Conservation (phyloP, 169 alveolate species). For the Plasmodium coatneyi region DNA sequence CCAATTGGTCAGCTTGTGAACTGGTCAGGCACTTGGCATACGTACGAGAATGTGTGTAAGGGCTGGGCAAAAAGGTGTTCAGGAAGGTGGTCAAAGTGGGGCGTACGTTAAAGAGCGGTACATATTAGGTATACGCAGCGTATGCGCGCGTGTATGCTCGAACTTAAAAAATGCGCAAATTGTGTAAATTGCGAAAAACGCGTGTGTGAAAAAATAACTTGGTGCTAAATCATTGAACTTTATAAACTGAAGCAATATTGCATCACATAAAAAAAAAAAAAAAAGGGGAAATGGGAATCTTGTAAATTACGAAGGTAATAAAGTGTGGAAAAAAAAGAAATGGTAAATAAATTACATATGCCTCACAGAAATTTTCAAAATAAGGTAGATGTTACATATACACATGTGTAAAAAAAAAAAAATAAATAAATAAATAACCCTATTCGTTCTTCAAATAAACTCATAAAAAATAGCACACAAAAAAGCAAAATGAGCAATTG, state of each 20-base stretch:
- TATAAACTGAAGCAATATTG: background rate
- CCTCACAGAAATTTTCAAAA: background rate
- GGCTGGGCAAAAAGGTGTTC: background rate
- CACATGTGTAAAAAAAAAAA: slow-evolving; percentile 1
- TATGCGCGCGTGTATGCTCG: background rate
- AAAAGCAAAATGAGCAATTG: background rate
- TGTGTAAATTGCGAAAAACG: background rate
- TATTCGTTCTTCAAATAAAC: background rate
- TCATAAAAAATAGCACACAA: background rate
- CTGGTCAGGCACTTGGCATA: background rate
- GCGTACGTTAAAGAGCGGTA: background rate
- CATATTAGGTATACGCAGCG: background rate
- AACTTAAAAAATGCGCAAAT: background rate
- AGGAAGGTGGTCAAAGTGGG: background rate
- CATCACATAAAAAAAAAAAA: background rate
- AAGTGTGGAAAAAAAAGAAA: background rate
- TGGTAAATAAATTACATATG: background rate
- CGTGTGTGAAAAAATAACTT: background rate
- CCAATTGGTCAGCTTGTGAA: background rate
- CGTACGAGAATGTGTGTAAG: background rate
- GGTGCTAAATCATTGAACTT: background rate
- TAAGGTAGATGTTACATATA: slow-evolving; percentile 9
- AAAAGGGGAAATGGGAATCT: background rate
- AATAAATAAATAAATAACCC: background rate
- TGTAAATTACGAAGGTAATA: background rate